Conservation (phyloP, 148 eudicot genomes). For the Limonium bicolor region DNA sequence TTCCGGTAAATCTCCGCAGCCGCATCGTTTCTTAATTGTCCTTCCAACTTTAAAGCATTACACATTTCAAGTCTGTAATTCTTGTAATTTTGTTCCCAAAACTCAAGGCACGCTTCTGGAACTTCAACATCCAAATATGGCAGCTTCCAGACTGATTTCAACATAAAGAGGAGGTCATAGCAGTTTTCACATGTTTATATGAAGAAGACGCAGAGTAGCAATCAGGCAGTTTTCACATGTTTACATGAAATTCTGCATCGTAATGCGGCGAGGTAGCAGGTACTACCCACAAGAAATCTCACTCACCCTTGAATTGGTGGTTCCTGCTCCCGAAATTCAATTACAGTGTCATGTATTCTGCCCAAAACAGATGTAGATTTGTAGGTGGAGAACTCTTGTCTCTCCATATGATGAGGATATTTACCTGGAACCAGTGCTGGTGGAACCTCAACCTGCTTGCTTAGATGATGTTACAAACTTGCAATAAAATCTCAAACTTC, state of each 20-base stretch:
- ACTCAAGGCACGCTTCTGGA: conserved; percentile 1
- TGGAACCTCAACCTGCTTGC: conserved; percentile 27
- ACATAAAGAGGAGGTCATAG: not conserved
- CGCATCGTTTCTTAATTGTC: conserved; percentile 15
- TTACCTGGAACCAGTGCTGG: conserved; percentile 5
- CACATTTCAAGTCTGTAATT: conserved; percentile 33
- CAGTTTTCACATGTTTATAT: too few species aligned
- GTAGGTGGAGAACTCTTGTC: conserved; percentile 1
- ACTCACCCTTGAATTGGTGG: conserved; percentile 7
- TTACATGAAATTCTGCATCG: too few species aligned
- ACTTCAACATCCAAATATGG: conserved; percentile 26
- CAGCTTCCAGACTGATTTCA: conserved; percentile 17
- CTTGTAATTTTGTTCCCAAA: conserved; percentile 22
- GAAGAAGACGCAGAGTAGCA: too few species aligned
- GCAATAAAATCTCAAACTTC: too few species aligned
- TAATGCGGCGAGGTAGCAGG: too few species aligned
- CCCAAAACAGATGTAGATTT: conserved; percentile 34
- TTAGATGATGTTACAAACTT: conserved; percentile 6
- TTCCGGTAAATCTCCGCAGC: conserved; percentile 22
- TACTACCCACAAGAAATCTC: too few species aligned
- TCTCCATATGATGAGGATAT: conserved; percentile 39
- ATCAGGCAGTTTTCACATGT: too few species aligned
- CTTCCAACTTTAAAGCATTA: conserved; percentile 5
- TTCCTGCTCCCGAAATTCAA: conserved; percentile 1
- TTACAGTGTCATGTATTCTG: conserved; percentile 14